Evolutionary conservation across 306 rosid species (phyloP).

Genomic region (Chamaecrista fasciculata): DNA sequence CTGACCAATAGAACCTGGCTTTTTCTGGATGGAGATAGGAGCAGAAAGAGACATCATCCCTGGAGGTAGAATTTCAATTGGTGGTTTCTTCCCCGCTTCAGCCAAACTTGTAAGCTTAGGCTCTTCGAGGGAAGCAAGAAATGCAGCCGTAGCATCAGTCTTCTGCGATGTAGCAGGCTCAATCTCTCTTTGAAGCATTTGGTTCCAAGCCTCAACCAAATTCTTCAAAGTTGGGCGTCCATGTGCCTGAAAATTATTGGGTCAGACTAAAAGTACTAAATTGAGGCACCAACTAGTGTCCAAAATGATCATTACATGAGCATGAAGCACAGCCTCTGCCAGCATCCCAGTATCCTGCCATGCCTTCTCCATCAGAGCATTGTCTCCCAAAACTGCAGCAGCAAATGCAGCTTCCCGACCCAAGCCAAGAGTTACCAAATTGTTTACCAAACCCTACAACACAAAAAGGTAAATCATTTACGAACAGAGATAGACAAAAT

Average conservation of each 20-base stretch:
- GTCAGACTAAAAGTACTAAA: conserved; percentile 36
- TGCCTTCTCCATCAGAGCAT: conserved; percentile 96
- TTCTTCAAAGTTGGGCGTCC: conserved; percentile 93
- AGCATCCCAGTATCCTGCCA: conserved; percentile 99
- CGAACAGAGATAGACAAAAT: neutral
- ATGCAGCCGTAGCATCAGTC: conserved; percentile 89
- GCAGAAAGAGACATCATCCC: conserved; percentile 78
- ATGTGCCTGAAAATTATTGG: conserved; percentile 64
- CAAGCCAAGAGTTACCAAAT: conserved; percentile 75
- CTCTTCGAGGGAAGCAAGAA: conserved; percentile 87
- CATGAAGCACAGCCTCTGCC: conserved; percentile 98
- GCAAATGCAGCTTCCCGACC: conserved; percentile 99
- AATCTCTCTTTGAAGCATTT: conserved; percentile 83
- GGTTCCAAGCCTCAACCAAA: conserved; percentile 93
- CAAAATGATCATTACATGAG: conserved; percentile 63
- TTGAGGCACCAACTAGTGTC: conserved; percentile 5
- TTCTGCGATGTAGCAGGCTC: conserved; percentile 67
- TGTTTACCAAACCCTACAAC: conserved; percentile 82
- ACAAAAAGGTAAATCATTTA: conserved; percentile 10
- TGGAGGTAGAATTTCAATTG: conserved; percentile 93
- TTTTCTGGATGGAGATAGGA: conserved; percentile 70
- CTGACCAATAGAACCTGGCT: conserved; percentile 59
- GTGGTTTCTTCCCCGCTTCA: conserved; percentile 92
- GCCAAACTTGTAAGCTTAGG: conserved; percentile 94
- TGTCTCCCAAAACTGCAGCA: conserved; percentile 95